Base-by-base conservation (phyloP, 805 yeast genomes). In the Hermanozyma aechmeae region DNA sequence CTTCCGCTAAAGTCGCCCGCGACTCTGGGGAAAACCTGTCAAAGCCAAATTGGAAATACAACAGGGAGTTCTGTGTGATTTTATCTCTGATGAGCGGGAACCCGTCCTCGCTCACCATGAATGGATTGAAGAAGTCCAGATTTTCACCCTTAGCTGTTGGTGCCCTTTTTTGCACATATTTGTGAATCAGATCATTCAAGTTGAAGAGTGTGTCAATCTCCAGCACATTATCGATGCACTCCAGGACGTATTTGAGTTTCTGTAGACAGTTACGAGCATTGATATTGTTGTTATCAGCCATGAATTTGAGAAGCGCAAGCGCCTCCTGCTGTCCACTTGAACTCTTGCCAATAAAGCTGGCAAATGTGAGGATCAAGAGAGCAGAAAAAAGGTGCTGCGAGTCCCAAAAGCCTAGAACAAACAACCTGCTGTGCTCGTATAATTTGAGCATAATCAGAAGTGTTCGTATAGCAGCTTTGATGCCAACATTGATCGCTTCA, bases 351-450 rank as follows among this genome's bases (percentile, higher is more conserved):
- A n/a, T n/a, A n/a, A n/a, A n/a, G 15, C 38, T 38, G 1, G 56
- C 47, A 34, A 58, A 43, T 9, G 57, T 39, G 20, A 57, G 30
- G 14, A 52, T 33, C 13, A 58, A 36, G 15, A 58, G 33, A 1
- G 66, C 56, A 4, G 53, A 42, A 31, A 48, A 61, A 23, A 60
- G 37, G 40, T 61, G 60, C 34, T 56, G 62, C 26, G 56, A 41
- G 32, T 61, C 68, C 61, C 64, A 60, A 31, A 50, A 58, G 2
- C 66, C 68, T 12, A 53, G 38, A 13, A 45, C 38, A 30, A 59
- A 59, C 10, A 58, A 33, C 25, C 51, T 42, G n/a, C 48, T 35
- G 28, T 44, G 35, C 19, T 46, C 46, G 24, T 47, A 53, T 24
- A 61, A 40, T 29, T 53, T 46, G 18, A 46, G 24, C 4, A 56